Evolutionary conservation across 306 rosid species (phyloP), one percentile per base, ranked within the genome.

Genomic region (Hippophae rhamnoides): DNA sequence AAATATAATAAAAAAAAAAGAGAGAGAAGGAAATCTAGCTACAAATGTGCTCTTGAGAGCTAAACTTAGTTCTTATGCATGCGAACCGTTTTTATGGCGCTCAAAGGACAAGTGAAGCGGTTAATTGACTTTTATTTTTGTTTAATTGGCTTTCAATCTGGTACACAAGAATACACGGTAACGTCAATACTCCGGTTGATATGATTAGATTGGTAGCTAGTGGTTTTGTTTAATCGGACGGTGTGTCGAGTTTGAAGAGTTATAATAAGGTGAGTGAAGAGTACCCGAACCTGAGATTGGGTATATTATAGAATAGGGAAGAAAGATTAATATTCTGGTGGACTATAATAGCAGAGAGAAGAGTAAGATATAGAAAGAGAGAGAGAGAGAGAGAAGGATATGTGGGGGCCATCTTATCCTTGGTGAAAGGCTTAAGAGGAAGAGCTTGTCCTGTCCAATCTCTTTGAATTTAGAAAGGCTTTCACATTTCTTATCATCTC

Each of bases 341-440:
- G 50, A 46, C 13, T n/a, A 46, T 46, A 9, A 46, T 46, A 9
- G 48, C 48, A 60, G 40, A 6, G 14, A 27, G 56, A 0, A 5
- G 47, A 10, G 53, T 5, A n/a, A 38, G 50, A n/a, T n/a, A n/a
- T n/a, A 11, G 2, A 23, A 44, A n/a, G 70, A 47, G 54, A 58
- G 54, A 53, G 67, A 45, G 52, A 25, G 67, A 61, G 68, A 41
- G 60, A 47, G 59, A 62, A 1, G 62, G 44, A 48, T 7, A 41
- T 14, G 53, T 40, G 77, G 86, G 87, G 82, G 42, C 72, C 80
- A 23, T 10, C 82, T 86, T 81, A 86, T 84, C 90, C 55, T 10
- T 7, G 60, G 61, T 1, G 80, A 44, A 56, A 73, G 85, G 85
- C 80, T 66, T 67, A 76, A 56, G 66, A 57, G 76, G 43, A 54